Evolutionary conservation across 1,139 yeast genomes (phyloP).

Genomic region (Geotrichum carabidarum): DNA sequence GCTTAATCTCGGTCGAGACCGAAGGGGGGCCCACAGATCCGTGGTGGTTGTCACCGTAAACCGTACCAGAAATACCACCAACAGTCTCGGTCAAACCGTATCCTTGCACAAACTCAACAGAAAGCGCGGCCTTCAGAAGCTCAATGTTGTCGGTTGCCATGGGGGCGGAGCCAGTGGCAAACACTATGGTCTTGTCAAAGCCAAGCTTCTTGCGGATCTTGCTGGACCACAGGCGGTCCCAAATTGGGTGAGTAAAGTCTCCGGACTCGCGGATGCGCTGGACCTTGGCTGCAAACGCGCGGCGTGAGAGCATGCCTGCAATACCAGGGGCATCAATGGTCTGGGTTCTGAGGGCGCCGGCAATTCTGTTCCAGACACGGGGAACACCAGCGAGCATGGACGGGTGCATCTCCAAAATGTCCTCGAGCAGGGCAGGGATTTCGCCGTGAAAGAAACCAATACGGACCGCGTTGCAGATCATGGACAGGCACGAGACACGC

Average conservation of each 20-base stretch:
- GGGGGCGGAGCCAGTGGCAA: conserved; percentile 71
- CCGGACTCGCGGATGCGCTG: conserved; percentile 38
- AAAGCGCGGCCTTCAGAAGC: conserved; percentile 59
- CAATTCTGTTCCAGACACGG: conserved; percentile 58
- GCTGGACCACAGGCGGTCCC: conserved; percentile 48
- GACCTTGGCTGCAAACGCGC: conserved; percentile 41
- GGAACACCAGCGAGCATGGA: conserved; percentile 56
- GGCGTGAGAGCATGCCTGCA: conserved; percentile 31
- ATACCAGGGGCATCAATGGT: conserved; percentile 29
- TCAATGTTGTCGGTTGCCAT: conserved; percentile 54
- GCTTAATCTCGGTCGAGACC: conserved; percentile 51
- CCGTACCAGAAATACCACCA: conserved; percentile 54
- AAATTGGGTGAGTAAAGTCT: conserved; percentile 37
- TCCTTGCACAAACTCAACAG: conserved; percentile 60
- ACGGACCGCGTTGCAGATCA: conserved; percentile 34
- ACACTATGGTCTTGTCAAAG: conserved; percentile 44
- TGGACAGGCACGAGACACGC: conserved; percentile 32
- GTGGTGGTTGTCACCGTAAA: conserved; percentile 43
- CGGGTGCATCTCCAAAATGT: conserved; percentile 53
- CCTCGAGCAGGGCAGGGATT: conserved; percentile 48
- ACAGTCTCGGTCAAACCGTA: conserved; percentile 75
- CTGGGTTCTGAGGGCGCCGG: conserved; percentile 45
- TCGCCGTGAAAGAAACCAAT: conserved; percentile 48
- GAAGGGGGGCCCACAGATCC: conserved; percentile 64
- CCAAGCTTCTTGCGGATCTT: conserved; percentile 57